Evolutionary conservation across 2,329 filamentous ascomycete species (phyloP).

Genomic region (Aulographum hederae): DNA sequence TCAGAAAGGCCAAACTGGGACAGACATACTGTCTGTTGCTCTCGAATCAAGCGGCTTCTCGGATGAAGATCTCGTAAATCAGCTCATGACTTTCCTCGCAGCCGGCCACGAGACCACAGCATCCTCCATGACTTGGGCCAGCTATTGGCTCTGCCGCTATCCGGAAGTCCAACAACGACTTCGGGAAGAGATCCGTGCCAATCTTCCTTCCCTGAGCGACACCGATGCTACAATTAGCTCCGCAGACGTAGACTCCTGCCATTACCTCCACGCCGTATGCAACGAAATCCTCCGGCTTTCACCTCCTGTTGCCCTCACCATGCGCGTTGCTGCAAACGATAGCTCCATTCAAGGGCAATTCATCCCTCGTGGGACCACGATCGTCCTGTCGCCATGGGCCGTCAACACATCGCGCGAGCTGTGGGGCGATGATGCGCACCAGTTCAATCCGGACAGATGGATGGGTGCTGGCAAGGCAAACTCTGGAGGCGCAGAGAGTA

Average conservation of each 20-base stretch:
- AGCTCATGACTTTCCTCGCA: conserved; percentile 79
- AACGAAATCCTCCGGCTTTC: conserved; percentile 53
- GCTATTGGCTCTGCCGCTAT: conserved; percentile 25
- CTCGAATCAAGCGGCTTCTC: conserved; percentile 57
- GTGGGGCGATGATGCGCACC: conserved; percentile 53
- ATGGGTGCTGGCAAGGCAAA: conserved; percentile 27
- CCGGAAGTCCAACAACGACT: conserved; percentile 24
- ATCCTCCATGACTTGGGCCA: conserved; percentile 27
- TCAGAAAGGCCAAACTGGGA: conserved; percentile 29
- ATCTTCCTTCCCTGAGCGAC: conserved; percentile 20
- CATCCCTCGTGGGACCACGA: conserved; percentile 48
- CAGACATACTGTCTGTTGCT: conserved; percentile 68
- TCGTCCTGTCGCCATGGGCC: conserved; percentile 42
- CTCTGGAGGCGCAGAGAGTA: conserved; percentile 54
- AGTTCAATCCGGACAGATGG: conserved; percentile 39
- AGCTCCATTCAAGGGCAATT: conserved; percentile 42
- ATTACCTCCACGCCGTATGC: conserved; percentile 59
- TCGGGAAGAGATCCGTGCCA: conserved; percentile 24
- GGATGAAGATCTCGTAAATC: conserved; percentile 67
- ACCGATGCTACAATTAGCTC: conserved; percentile 23
- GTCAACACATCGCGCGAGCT: conserved; percentile 45
- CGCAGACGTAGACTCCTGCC: conserved; percentile 47
- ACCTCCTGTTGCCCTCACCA: conserved; percentile 46
- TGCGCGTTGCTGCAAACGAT: conserved; percentile 41
- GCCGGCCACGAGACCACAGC: conserved; percentile 45